Base-by-base conservation (phyloP, 495 filamentous ascomycete genomes). In the Podospora anserina region DNA sequence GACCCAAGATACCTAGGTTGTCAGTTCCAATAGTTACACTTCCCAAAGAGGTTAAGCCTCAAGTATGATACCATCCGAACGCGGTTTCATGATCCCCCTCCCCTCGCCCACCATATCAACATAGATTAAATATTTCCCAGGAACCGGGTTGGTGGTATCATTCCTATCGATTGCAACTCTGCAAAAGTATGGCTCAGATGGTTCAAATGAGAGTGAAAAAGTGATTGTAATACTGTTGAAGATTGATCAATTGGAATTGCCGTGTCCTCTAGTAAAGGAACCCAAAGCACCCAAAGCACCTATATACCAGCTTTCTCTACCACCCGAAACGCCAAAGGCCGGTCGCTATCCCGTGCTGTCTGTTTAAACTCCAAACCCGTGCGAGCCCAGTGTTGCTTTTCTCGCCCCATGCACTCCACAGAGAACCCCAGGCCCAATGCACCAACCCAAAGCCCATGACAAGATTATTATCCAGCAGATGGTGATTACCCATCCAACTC, bases 401-500 rank as follows among this genome's bases (percentile, higher is more conserved):
- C 39, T 49, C 39, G 39, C 39, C 9, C 39, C 30, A 32, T 32
- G 13, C 2, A 39, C 34, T 39, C 34, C 34, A 11, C 13, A 49
- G 15, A 16, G 2, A 16, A 49, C 11, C 6, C 11, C 11, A 39
- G 5, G 2, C 34, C 11, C 34, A 11, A 11, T 39, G 11, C 34
- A 6, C 34, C 34, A 39, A 6, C 34, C 34, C 34, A 39, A 39
- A 11, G 11, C 11, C 34, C 34, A 39, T 39, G 3, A 39, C 11
- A 39, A 39, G 34, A 11, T 39, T 23, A 23, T 1, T 23, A 39
- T 39, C 34, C 34, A 39, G 34, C 23, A 39, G 5, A 39, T 39
- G 6, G 11, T 39, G 11, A 5, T 65, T 30, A 68, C 2, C 53
- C 68, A 13, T 66, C 84, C 70, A 93, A 76, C 71, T 90, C 90